Evolutionary conservation across 148 eudicot species (phyloP), one percentile per base, ranked within the genome.

Genomic region (Gaultheria prostrata): DNA sequence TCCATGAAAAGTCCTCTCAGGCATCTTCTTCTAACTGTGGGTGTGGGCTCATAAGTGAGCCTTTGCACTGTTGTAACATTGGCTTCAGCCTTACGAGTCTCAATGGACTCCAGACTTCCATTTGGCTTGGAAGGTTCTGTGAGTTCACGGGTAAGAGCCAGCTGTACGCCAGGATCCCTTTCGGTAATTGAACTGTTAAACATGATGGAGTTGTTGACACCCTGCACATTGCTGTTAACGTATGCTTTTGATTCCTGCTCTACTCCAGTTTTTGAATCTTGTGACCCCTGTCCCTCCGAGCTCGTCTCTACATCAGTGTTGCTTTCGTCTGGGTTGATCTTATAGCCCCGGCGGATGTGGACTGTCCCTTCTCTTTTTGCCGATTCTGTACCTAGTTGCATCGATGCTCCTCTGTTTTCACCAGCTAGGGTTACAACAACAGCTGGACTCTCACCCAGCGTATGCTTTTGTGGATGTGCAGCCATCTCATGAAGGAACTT

Each of bases 351-450:
- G 82, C 83, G 88, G 83, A 95, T 95, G 86, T 84, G 93, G 45
- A 93, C 72, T 76, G 91, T 26, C 83, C 80, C 84, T 69, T 89
- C 94, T 86, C 77, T 83, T 77, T 88, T 83, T 43, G 82, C 78
- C 35, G 86, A 59, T 9, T 89, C 91, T 53, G 87, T 83, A 83
- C 89, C 89, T 3, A 93, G 86, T 54, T 87, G 89, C 97, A 94
- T 92, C 46, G 86, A 80, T 43, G 98, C 98, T 70, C 98, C 98
- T 83, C 86, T 89, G 79, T 94, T 95, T 84, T 94, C 95, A 57
- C 98, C 98, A 24, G 91, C 88, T 18, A 95, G 89, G n/a, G 93
- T 94, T 50, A 94, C 88, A 8, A 94, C 89, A 45, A 85, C 87
- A 5, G 85, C 73, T 74, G 87, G 87, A 65, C 77, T 90, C n/a